Conservation (phyloP, 2,329 filamentous ascomycete genomes). For the Stagonosporopsis cucurbitacearum region DNA sequence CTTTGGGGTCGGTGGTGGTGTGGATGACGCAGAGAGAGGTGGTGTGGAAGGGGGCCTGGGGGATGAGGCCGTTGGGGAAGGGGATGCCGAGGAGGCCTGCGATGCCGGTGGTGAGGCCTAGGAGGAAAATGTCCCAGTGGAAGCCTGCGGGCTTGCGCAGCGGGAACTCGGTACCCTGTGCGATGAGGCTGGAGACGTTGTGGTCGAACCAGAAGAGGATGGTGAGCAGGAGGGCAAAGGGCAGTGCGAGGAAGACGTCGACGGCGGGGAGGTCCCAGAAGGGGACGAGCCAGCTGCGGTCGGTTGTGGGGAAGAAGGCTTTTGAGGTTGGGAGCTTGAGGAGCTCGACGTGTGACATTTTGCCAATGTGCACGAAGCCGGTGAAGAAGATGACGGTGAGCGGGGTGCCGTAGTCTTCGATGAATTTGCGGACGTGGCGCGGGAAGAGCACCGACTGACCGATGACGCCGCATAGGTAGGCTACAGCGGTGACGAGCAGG, state of each 20-base stretch:
- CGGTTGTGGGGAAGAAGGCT: constrained; percentile 78
- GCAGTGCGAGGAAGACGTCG: constrained; percentile 83
- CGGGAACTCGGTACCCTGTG: constrained; percentile 63
- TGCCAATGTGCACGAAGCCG: constrained; percentile 84
- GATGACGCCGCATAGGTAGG: constrained; percentile 75
- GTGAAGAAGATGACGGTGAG: constrained; percentile 75
- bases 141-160: constrained; percentile 66
- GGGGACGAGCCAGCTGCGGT: constrained; percentile 76
- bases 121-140: constrained; percentile 66
- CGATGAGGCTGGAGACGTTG: constrained; percentile 67
- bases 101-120: constrained; percentile 63
- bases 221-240: constrained; percentile 82
- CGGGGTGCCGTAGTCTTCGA: constrained; percentile 89
- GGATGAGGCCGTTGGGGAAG: constrained; percentile 65
- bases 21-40: constrained; percentile 56
- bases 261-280: constrained; percentile 79
- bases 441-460: constrained; percentile 75
- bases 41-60: constrained; percentile 66
- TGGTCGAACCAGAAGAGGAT: constrained; percentile 91
- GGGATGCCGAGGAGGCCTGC: constrained; percentile 63
- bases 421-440: constrained; percentile 77
- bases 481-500: constrained; percentile 77
- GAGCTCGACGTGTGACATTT: constrained; percentile 74
- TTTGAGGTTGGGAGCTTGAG: constrained; percentile 76
- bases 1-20: constrained; percentile 50